Percentiles rank a stretch among this genome's conserved stretches.
Conservation (phyloP, 1,139 yeast species). For the Protomyces arabidopsidicola region DNA sequence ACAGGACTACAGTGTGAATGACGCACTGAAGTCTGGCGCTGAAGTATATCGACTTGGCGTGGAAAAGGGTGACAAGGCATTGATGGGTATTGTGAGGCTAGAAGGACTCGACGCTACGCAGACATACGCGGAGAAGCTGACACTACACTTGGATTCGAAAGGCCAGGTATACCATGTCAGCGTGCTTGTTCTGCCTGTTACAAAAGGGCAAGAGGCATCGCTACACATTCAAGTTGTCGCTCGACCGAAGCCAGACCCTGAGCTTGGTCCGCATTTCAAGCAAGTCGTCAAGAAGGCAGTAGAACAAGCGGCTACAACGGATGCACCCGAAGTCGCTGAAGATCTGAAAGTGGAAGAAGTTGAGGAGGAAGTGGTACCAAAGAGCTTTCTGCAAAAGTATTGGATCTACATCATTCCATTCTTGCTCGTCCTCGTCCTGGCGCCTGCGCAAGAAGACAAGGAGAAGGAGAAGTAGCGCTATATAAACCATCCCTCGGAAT, state of each 20-base stretch:
- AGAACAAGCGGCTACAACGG: not conserved
- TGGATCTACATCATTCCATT: slow-evolving; percentile 21
- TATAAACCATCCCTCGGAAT: not conserved
- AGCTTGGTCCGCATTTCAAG: not conserved
- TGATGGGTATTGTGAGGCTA: not conserved
- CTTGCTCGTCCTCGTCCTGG: slow-evolving; percentile 3
- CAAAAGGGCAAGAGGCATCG: not conserved
- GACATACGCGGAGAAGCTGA: not conserved
- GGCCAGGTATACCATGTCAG: slow-evolving; percentile 10
- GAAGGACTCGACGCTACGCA: not conserved
- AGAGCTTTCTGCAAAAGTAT: slow-evolving; percentile 24
- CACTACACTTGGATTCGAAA: not conserved
- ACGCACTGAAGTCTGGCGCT: slow-evolving; percentile 24
- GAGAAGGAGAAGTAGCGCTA: not conserved
- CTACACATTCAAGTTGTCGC: not conserved
- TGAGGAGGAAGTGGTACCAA: slow-evolving; percentile 11
- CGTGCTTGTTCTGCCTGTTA: not conserved
- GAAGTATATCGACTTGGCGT: slow-evolving; percentile 10
- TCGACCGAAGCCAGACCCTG: not conserved
- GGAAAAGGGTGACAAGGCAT: not conserved
- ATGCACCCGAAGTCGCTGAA: not conserved
- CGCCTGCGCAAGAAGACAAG: not conserved
- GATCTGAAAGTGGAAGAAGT: slow-evolving; percentile 3
- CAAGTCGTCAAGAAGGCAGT: not conserved
- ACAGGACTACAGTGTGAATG: not conserved